Evolutionary conservation across 179 eudicot species (phyloP).

Genomic region (Silene noctiflora): DNA sequence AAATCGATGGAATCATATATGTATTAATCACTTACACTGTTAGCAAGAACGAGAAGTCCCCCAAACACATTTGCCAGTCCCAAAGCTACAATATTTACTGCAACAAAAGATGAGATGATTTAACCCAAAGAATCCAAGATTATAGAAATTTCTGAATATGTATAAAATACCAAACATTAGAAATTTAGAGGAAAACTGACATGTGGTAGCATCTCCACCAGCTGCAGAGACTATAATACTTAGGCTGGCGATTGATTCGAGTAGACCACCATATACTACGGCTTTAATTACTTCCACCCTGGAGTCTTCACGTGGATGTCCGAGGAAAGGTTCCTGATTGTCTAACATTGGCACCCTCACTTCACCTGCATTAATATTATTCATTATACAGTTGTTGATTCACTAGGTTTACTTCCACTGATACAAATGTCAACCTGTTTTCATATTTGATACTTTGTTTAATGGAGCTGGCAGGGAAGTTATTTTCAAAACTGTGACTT

Average conservation of each 20-base stretch:
- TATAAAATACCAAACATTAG: too few species aligned
- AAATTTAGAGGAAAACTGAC: conserved; percentile 39
- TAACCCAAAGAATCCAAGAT: not conserved
- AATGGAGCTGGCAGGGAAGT: not conserved
- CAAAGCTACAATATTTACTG: conserved; percentile 78
- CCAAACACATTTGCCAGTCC: conserved; percentile 85
- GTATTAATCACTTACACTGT: conserved; percentile 50
- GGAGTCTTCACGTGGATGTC: conserved; percentile 16
- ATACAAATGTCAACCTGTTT: not conserved
- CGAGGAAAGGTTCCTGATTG: not conserved
- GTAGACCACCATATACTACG: conserved; percentile 81
- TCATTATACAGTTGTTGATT: not conserved
- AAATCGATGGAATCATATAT: not conserved
- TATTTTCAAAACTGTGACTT: not conserved
- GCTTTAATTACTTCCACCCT: conserved; percentile 66
- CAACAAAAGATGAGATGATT: conserved; percentile 16
- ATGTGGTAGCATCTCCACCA: conserved; percentile 76
- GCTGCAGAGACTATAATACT: conserved; percentile 82
- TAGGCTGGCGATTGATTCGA: conserved; percentile 77
- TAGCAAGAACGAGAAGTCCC: conserved; percentile 65
- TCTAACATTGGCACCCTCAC: conserved; percentile 8
- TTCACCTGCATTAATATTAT: conserved; percentile 23
- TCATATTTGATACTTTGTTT: not conserved
- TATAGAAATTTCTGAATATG: not conserved
- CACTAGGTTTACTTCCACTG: not conserved